Evolutionary conservation across 306 rosid species (phyloP), one percentile per base, ranked within the genome.

Genomic region (Delonix regia): DNA sequence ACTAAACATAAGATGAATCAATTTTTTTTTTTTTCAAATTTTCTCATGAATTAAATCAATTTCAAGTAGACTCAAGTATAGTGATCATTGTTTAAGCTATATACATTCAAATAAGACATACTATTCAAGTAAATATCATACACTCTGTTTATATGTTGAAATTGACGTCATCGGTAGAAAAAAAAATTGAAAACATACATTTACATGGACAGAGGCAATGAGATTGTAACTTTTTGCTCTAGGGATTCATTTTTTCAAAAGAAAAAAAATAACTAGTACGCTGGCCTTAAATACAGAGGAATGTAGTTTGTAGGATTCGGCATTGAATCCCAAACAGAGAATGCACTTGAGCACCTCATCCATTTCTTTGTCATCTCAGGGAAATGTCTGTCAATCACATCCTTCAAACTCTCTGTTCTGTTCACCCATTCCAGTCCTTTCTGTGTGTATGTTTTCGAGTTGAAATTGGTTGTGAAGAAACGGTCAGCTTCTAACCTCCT

Each of bases 401-500:
- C 95, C 78, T 90, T 92, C 75, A 92, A 76, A 39, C 68, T 84
- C 85, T 90, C 94, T 18, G 97, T 92, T 76, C 64, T 87, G 84
- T 90, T 88, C 13, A 90, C 92, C 95, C 97, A 90, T 47, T 84
- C 90, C 36, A 92, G 81, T 10, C 97, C 95, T 87, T 86, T 80
- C 55, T 85, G 78, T 39, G 92, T 92, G 80, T 92, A 90, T 38
- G 90, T 84, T 74, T 86, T 83, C 9, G 88, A 34, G 80, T 90
- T 88, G 85, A 84, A 92, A 82, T 92, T 90, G 36, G 88, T 87
- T 36, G 97, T 90, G 84, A 92, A 92, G 82, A 90, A 90, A 22
- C 93, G 90, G 44, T 90, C 97, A 33, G 97, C 95, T 81, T 92
- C 95, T 63, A 92, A 83, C 87, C 95, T 88, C 89, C 97, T 89